Conservation (phyloP, 768 basidiomycete genomes). For the Leccinum broughii region DNA sequence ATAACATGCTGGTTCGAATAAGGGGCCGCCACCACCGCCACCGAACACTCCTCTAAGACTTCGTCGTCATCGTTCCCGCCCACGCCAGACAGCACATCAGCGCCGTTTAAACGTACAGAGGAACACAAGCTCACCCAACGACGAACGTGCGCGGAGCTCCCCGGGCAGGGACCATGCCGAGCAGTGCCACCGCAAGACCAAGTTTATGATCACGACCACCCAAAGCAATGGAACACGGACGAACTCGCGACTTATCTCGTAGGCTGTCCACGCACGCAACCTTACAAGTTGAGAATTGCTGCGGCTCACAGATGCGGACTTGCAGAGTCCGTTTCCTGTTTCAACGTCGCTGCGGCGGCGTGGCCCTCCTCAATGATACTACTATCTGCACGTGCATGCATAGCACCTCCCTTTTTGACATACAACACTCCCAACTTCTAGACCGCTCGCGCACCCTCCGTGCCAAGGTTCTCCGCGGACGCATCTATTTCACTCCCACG, state of each 20-base stretch:
- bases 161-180: conserved; percentile 41
- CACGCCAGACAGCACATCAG: conserved; percentile 26
- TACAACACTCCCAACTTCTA: conserved; percentile 47
- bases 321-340: conserved; percentile 44
- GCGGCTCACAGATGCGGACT: conserved; percentile 63
- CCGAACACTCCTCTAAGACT: too few species aligned
- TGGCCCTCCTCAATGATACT: conserved; percentile 7
- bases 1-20: too few species aligned
- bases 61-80: too few species aligned
- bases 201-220: conserved; percentile 33
- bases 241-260: conserved; percentile 56
- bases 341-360: neutral
- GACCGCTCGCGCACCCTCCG: conserved; percentile 54
- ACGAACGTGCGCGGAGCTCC: conserved; percentile 12
- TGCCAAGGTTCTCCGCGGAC: conserved; percentile 55
- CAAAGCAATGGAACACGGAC: conserved; percentile 62
- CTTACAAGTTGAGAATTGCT: conserved; percentile 62
- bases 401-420: conserved; percentile 24
- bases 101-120: conserved; percentile 2
- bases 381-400: neutral
- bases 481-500: conserved; percentile 44
- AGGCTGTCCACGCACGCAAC: conserved; percentile 46
- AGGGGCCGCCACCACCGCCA: too few species aligned
- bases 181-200: conserved; percentile 12
- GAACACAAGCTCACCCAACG: conserved; percentile 16